Evolutionary conservation across 164 flowering plant genomes (phyloP).

Genomic region (Buxus sempervirens): DNA sequence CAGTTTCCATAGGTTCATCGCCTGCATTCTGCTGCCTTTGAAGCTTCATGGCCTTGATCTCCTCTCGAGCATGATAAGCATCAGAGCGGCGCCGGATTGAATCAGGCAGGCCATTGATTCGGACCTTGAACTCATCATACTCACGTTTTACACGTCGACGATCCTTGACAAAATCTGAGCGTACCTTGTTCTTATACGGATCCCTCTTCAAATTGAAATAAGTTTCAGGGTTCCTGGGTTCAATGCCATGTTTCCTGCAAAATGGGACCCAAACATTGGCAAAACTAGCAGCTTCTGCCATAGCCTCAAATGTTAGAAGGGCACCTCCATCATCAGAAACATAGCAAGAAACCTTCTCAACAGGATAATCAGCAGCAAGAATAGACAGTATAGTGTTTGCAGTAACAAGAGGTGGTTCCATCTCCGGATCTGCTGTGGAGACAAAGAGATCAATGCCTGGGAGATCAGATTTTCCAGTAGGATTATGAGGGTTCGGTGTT

Average conservation of each 20-base stretch:
- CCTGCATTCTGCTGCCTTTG: conserved; percentile 46
- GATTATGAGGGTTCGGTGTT: conserved; percentile 45
- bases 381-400: conserved; percentile 92
- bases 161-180: conserved; percentile 70
- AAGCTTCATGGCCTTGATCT: conserved; percentile 61
- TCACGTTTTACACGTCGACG: conserved; percentile 74
- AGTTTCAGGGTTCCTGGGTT: conserved; percentile 78
- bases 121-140: conserved; percentile 80
- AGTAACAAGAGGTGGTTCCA: conserved; percentile 88
- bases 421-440: conserved; percentile 97
- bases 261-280: conserved; percentile 83
- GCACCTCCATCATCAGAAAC: conserved; percentile 98
- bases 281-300: conserved; percentile 88
- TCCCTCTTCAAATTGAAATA: conserved; percentile 63
- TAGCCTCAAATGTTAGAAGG: conserved; percentile 84
- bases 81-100: conserved; percentile 75
- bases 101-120: conserved; percentile 69
- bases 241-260: conserved; percentile 74
- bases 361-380: conserved; percentile 88
- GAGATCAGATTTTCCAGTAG: conserved; percentile 77
- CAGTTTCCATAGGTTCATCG: conserved; percentile 38
- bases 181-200: conserved; percentile 67
- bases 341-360: conserved; percentile 85
- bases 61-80: conserved; percentile 66
- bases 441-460: conserved; percentile 89